These are phyloP conservation scores for Moesziomyces sp. DNA, from an alignment of 1,284 basidiomycete species.

Conservation along the genomic window DNA sequence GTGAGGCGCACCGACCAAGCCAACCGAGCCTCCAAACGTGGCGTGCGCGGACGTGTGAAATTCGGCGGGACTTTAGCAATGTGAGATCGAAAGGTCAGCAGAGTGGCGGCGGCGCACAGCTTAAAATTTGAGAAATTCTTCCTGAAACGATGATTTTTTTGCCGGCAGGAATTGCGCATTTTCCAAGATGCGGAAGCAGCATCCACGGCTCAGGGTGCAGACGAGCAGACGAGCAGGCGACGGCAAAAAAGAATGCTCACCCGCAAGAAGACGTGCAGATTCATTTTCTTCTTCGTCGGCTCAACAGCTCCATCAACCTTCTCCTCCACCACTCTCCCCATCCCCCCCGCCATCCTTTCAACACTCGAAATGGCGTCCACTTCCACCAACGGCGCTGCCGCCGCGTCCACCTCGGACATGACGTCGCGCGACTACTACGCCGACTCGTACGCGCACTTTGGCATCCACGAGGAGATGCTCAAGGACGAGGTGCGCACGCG, in stretches of 20 bases:
- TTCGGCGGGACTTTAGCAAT: not conserved
- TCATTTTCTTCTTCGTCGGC: not conserved
- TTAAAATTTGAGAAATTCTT: conserved; percentile 10
- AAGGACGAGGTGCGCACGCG: conserved; percentile 96
- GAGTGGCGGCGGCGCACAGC: conserved; percentile 1
- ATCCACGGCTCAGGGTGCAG: not conserved
- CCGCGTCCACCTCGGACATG: conserved; percentile 52
- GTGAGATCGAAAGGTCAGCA: conserved; percentile 9
- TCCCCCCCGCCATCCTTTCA: not conserved
- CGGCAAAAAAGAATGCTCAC: too few relatives aligned
- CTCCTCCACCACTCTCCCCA: not conserved
- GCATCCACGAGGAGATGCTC: conserved; percentile 82
- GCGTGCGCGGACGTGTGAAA: not conserved
- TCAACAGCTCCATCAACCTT: not conserved
- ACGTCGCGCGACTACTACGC: conserved; percentile 66
- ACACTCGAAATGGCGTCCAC: conserved; percentile 46
- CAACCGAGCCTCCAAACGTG: not conserved
- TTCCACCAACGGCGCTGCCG: conserved; percentile 39
- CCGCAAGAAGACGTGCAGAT: not conserved
- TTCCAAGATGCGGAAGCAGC: not conserved
- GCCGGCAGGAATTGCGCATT: not conserved
- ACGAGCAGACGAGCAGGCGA: too few relatives aligned
- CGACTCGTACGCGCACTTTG: conserved; percentile 67
- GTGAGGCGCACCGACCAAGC: too few relatives aligned
- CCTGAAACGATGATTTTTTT: conserved; percentile 1